Evolutionary conservation across 768 basidiomycete genomes (phyloP), one percentile per base, ranked within the genome.

Genomic region (Suillus spraguei): DNA sequence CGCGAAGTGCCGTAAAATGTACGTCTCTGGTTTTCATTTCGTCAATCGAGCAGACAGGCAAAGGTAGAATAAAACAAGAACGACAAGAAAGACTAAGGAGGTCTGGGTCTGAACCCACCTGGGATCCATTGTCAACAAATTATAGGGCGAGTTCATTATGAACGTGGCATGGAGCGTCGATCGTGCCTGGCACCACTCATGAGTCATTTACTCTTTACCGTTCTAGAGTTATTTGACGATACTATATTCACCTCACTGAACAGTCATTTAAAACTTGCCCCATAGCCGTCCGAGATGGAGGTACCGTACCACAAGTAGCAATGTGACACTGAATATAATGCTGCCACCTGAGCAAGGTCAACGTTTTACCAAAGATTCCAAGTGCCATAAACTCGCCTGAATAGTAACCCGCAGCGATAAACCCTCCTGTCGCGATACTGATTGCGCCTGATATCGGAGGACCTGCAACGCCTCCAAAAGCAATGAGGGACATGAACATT

Each of bases 401-500:
- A 65, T 82, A 88, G 63, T 66, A 74, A 11, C 77, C 74, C 3
- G 75, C 69, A 9, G 2, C 66, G 36, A 59, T 22, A 41, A 72
- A 92, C 0, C 80, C 80, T 2, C 81, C 82, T 1, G 86, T 83
- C 0, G 81, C 78, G 0, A n/a, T n/a, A n/a, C n/a, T n/a, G n/a
- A n/a, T n/a, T n/a, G 88, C n/a, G n/a, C n/a, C n/a, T n/a, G n/a
- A n/a, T n/a, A n/a, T n/a, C n/a, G n/a, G n/a, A n/a, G n/a, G n/a
- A 0, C 91, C 91, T 0, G 80, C 81, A 4, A 92, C 76, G 0
- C 86, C 87, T 9, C 88, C 89, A n/a, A 91, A 44, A 0, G 90
- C 81, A 28, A 85, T 61, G 59, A 89, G 79, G 36, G 82, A 87
- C 72, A 88, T 77, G 63, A 83, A 84, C 80, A 90, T 85, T 11